Evolutionary conservation across 2,329 filamentous ascomycete genomes (phyloP).

Genomic region (Colletotrichum orbiculare): DNA sequence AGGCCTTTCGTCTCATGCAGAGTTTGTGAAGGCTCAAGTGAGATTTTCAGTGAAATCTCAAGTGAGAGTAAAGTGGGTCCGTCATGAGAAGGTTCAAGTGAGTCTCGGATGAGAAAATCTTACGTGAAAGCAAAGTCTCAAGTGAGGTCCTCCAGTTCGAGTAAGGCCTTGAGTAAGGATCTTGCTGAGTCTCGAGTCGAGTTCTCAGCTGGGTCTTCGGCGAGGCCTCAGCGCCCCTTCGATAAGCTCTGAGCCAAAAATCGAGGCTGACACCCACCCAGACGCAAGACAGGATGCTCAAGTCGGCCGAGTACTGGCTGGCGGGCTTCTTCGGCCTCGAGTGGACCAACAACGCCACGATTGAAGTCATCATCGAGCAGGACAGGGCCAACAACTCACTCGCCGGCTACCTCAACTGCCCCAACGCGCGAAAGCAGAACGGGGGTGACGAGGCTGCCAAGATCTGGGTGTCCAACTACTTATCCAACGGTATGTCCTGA

Average conservation of each 20-base stretch:
- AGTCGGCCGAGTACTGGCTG: constrained; percentile 81
- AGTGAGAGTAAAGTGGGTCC: too few species aligned
- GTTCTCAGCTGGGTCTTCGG: too few species aligned
- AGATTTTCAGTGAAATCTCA: too few species aligned
- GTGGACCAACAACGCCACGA: constrained; percentile 77
- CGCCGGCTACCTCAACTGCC: constrained; percentile 74
- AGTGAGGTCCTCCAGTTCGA: too few species aligned
- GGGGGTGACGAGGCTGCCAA: constrained; percentile 64
- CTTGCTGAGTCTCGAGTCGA: too few species aligned
- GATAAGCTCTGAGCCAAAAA: too few species aligned
- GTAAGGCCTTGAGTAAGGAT: too few species aligned
- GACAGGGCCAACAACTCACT: constrained; percentile 75
- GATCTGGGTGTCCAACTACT: constrained; percentile 73
- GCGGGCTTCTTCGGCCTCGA: constrained; percentile 82
- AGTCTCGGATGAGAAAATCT: background rate
- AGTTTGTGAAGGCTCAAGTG: too few species aligned
- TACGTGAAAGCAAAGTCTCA: too few species aligned
- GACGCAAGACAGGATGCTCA: constrained; percentile 82
- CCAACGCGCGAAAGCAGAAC: constrained; percentile 65
- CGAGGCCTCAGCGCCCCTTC: too few species aligned
- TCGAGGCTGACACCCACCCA: constrained; percentile 38
- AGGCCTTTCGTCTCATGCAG: background rate
- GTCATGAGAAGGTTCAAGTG: background rate
- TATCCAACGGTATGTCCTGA: constrained; percentile 63
- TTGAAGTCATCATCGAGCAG: constrained; percentile 78